Base-by-base conservation (phyloP, 352 stramenopile species). In the Globisporangium echinulatum region DNA sequence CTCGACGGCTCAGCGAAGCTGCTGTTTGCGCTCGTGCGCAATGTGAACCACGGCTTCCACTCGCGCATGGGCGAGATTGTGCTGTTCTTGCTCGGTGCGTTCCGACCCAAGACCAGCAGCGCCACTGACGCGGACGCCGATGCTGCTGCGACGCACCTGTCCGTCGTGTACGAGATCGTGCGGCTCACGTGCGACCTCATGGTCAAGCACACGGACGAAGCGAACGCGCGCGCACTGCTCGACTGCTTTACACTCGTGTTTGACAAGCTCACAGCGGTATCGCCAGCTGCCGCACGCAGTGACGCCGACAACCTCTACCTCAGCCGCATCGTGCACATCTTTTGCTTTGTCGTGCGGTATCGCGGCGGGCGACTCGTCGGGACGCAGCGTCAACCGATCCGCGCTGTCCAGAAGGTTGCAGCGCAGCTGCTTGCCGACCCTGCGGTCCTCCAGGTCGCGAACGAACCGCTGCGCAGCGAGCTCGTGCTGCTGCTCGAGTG, bases 21-120 rank as follows among this genome's bases (percentile, higher is more conserved):
- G 6, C 85, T 94, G 37, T 92, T 96, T 52, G 77, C 74, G 15
- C 69, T 96, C 4, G 66, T 94, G 37, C 85, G 86, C 39, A 94
- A 94, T 53, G 85, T 96, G 11, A 86, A 85, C 52, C 74, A 88
- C 58, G 78, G 85, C 1, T 94, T 96, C 67, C 85, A 96, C 68
- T 94, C 85, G 49, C 72, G 87, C 25, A 94, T 92, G 85, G 65
- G 70, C 33, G 83, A 93, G 19, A 76, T 94, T 40, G 72, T 94
- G 47, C 58, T 87, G 5, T 82, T 87, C 33, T 57, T 96, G 48
- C 70, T 96, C 3, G 69, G 75, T 3, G 74, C 85, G 6, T 94
- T 96, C 58, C 67, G 82, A 15, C 80, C 86, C 0, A 89, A 81
- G 36, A 49, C 71, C 43, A 38, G 13, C 7, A 17, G 19, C 10